Evolutionary conservation across 2,329 filamentous ascomycete species (phyloP), one percentile per base, ranked within the genome.

Genomic region (Fusarium humuli): DNA sequence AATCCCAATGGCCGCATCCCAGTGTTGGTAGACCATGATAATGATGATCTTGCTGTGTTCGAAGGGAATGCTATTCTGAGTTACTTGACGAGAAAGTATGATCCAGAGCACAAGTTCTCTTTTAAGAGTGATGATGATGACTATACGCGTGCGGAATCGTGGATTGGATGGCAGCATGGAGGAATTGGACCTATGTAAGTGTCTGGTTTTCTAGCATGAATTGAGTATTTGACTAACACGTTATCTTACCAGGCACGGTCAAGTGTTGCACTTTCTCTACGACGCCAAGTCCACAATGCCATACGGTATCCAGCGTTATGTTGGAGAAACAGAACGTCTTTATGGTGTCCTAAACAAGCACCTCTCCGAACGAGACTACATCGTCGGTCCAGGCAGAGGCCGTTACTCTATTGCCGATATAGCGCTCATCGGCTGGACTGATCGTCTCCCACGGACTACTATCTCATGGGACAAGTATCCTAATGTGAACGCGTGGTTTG

Each of bases 71-170:
- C 90, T 65, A 94, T 94, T 74, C 84, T 94, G 75, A 84, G 87
- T 63, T 95, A 95, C 78, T 84, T 95, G 22, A 87, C 89, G 12
- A 87, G 90, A n/a, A 87, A 87, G 69, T 94, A 94, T 76, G 92
- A 94, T 77, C 82, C 83, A 0, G 88, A 92, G 47, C 42, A 78
- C 59, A 76, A 70, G 58, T 77, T 81, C 57, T 79, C 78, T 10
- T 82, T 82, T 61, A 75, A 74, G 25, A 55, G 73, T 23, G 83
- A 86, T 34, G 75, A 78, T 18, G 73, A 80, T 57, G 78, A 81
- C 66, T 79, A 79, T 62, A 78, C 77, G 6, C 73, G 73, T 16
- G 75, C 78, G 16, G 76, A 80, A 66, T 63, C 77, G 3, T 92
- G 89, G 90, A 84, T 90, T 67, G 85, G 86, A 41, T 92, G 88